Evolutionary conservation across 805 yeast genomes (phyloP).

Genomic region (Barnettozyma wickerhamii): DNA sequence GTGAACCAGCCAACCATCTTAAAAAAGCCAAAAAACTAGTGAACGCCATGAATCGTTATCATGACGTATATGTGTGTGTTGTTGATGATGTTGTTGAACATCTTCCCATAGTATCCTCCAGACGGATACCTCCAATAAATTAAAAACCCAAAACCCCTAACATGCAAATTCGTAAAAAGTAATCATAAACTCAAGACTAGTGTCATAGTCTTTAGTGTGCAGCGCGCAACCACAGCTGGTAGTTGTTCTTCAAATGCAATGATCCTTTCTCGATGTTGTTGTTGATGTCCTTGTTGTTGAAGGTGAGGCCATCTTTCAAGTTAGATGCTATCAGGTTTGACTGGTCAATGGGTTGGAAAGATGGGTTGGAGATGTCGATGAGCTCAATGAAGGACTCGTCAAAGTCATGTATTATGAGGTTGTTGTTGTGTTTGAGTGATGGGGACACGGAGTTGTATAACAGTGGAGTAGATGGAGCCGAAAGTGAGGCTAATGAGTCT

Average conservation of each 20-base stretch:
- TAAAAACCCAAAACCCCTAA: neutral
- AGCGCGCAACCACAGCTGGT: constrained; percentile 22
- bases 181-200: neutral
- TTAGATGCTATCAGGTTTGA: constrained; percentile 8
- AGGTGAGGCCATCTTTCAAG: neutral
- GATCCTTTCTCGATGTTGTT: constrained; percentile 22
- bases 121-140: neutral
- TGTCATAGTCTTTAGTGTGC: neutral
- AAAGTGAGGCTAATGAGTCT: constrained; percentile 15
- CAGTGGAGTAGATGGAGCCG: constrained; percentile 22
- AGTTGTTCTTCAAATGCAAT: constrained; percentile 22
- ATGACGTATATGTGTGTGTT: too few relatives aligned
- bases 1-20: too few relatives aligned
- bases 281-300: constrained; percentile 10
- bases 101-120: too few relatives aligned
- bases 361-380: constrained; percentile 12
- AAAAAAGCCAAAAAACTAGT: too few relatives aligned
- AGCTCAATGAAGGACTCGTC: constrained; percentile 25
- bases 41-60: too few relatives aligned
- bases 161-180: constrained; percentile 1
- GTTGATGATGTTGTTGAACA: too few relatives aligned
- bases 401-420: constrained; percentile 9
- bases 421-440: constrained; percentile 17
- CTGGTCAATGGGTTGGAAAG: constrained; percentile 3
- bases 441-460: constrained; percentile 22